Conservation (phyloP, 2,329 filamentous ascomycete species). For the Orbilia ellipsospora region DNA sequence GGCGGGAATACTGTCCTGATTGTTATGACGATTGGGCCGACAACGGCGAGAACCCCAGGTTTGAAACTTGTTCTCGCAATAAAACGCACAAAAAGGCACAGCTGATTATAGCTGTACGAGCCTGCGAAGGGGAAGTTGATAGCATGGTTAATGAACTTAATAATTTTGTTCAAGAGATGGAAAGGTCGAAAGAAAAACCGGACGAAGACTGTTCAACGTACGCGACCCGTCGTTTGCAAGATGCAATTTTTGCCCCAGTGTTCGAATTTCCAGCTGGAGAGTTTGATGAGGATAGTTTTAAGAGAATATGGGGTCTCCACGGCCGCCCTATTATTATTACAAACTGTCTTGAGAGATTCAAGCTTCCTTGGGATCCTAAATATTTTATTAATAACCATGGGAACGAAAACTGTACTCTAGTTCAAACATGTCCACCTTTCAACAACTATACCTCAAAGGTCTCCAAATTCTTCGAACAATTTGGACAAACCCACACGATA, state of each 20-base stretch:
- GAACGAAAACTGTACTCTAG: constrained; percentile 53
- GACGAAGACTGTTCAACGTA: constrained; percentile 29
- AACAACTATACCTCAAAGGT: constrained; percentile 53
- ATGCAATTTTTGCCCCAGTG: constrained; percentile 54
- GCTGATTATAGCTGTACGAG: constrained; percentile 57
- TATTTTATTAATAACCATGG: constrained; percentile 58
- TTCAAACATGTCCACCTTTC: constrained; percentile 57
- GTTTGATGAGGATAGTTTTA: constrained; percentile 56
- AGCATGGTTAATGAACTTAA: constrained; percentile 50
- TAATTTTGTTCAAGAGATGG: neutral
- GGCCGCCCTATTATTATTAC: constrained; percentile 58
- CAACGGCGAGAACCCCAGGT: constrained; percentile 18
- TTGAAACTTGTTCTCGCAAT: constrained; percentile 56
- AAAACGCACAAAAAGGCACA: constrained; percentile 55
- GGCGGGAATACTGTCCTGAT: constrained; percentile 58
- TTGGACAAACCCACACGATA: constrained; percentile 43
- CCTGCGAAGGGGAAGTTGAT: constrained; percentile 55
- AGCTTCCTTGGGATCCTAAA: constrained; percentile 57
- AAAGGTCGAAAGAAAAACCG: neutral
- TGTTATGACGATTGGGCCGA: constrained; percentile 59
- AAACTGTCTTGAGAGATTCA: constrained; percentile 57
- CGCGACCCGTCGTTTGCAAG: constrained; percentile 8
- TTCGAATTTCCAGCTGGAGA: constrained; percentile 50
- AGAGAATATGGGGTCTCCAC: constrained; percentile 56
- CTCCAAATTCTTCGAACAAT: constrained; percentile 57